Percentiles rank a stretch among this genome's conserved stretches.
Conservation (phyloP, 306 rosid genomes). For the Lotus japonicus region DNA sequence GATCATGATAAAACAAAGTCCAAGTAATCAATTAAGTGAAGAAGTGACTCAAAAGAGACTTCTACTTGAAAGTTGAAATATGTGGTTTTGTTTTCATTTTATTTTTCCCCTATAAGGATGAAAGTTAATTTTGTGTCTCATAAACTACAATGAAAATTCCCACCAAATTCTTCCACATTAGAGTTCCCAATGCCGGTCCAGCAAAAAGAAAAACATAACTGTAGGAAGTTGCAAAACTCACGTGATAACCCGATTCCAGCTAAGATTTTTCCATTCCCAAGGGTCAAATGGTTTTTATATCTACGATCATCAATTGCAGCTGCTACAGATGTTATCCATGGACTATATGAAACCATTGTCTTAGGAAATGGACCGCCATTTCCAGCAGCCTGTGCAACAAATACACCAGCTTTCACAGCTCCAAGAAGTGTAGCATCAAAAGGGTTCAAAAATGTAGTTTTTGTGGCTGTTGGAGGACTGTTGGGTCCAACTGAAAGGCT, state of each 20-base stretch:
- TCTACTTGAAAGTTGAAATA: no score
- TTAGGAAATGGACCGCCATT: conserved; percentile 98
- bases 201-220: background rate
- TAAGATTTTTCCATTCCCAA: conserved; percentile 88
- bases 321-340: conserved; percentile 93
- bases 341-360: conserved; percentile 96
- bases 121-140: no score
- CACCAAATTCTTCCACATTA: background rate
- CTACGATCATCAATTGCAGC: conserved; percentile 99
- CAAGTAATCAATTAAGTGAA: background rate
- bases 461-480: conserved; percentile 88
- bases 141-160: no score
- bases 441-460: conserved; percentile 83
- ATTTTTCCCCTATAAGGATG: no score
- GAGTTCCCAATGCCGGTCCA: background rate
- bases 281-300: conserved; percentile 90
- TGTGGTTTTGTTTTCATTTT: no score
- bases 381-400: conserved; percentile 99
- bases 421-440: conserved; percentile 99
- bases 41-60: no score
- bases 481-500: conserved; percentile 99
- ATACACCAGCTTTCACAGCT: conserved; percentile 99
- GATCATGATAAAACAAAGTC: background rate
- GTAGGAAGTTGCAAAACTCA: conserved; percentile 38
- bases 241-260: conserved; percentile 96